Evolutionary conservation across 192 early-diverging fungal species (phyloP), one percentile per base, ranked within the genome.

Genomic region (Physocladia obscura): DNA sequence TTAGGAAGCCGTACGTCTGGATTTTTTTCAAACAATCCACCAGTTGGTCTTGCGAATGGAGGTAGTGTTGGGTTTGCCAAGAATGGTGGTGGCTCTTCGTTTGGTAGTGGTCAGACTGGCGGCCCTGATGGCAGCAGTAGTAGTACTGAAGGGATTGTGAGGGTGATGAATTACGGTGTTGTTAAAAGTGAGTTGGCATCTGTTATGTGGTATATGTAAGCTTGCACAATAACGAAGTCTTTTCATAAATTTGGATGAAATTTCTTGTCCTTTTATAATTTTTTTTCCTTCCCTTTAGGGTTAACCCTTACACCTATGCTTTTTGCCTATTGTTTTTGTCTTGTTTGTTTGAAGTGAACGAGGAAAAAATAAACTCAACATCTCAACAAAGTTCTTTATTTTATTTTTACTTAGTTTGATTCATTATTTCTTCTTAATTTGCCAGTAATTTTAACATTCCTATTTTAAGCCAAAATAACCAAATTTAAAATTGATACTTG

Each of bases 181-280:
- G 84, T 86, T 21, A 86, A 86, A 70, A 69, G 74, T n/a, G 84
- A 84, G 74, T 54, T 86, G 59, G 52, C 76, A 2, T 70, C 55
- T 30, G 80, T 82, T 15, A 85, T 85, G 84, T 85, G 81, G 67
- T 85, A 80, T 56, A 83, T 85, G 81, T 85, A 54, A 76, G 13
- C n/a, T n/a, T n/a, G n/a, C n/a, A n/a, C n/a, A n/a, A n/a, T n/a
- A 55, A 13, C 15, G 52, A n/a, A n/a, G n/a, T n/a, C n/a, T n/a
- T n/a, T n/a, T n/a, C n/a, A 44, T n/a, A 44, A 44, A 44, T 13
- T 44, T 44, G 8, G 40, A n/a, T 44, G 11, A 13, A 13, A 13
- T 44, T 44, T n/a, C n/a, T 44, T 44, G 40, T 44, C 40, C n/a
- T 44, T 44, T 44, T 44, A 13, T 44, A 13, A 13, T 44, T 44